Evolutionary conservation across 2,329 filamentous ascomycete genomes (phyloP).

Genomic region (Tolypocladium tundrense): DNA sequence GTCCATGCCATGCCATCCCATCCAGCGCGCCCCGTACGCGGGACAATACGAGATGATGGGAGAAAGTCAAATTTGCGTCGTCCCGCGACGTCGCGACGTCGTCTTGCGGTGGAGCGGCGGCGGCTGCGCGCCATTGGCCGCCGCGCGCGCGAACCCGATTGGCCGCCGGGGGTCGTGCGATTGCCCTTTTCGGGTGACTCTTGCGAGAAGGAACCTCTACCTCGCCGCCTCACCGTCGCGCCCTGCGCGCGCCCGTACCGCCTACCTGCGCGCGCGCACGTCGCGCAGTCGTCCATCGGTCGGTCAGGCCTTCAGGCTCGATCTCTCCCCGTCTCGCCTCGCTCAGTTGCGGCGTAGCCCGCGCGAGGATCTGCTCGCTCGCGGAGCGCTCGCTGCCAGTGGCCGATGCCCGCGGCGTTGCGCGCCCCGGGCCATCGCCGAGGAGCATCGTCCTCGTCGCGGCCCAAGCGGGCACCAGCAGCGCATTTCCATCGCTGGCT

Average conservation of each 20-base stretch:
- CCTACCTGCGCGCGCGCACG: neutral
- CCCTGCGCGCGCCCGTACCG: neutral
- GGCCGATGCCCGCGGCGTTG: neutral
- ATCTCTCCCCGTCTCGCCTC: too few relatives aligned
- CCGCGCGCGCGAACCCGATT: slow-evolving; percentile 1
- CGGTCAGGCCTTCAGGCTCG: too few relatives aligned
- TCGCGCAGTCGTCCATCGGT: neutral
- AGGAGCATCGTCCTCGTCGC: neutral
- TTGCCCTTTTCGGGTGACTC: slow-evolving; percentile 20
- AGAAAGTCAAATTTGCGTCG: neutral
- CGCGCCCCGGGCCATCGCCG: neutral
- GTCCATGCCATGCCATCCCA: too few relatives aligned
- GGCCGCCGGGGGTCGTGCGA: slow-evolving; percentile 4
- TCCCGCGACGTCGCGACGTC: too few relatives aligned
- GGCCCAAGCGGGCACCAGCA: neutral
- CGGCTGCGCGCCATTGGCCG: neutral
- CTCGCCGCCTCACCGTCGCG: neutral
- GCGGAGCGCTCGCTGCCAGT: too few relatives aligned
- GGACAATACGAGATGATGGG: neutral
- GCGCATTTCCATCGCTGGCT: neutral
- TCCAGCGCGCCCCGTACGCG: too few relatives aligned
- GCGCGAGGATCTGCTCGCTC: too few relatives aligned
- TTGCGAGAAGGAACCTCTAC: slow-evolving; percentile 14
- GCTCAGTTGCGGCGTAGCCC: too few relatives aligned
- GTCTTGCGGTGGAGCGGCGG: too few relatives aligned